phyloP scores from a whole-genome alignment of 805 yeast species.

The Wickerhamiella kurtzmanii region DNA sequence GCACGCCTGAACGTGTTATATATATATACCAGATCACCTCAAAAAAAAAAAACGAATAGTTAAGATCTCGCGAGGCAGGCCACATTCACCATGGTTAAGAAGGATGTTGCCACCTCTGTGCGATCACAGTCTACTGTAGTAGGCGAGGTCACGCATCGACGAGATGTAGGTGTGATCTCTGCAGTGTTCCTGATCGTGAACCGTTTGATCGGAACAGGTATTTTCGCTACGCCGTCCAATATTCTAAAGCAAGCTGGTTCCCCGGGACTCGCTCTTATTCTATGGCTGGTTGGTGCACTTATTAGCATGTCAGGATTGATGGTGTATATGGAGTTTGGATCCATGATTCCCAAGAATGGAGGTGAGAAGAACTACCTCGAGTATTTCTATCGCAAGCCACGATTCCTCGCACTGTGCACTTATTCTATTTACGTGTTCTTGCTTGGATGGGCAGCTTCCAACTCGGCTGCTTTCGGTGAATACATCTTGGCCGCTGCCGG shows the following conservation, averaged over 20 bases:
- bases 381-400: conserved; percentile 54
- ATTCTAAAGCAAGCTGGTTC: conserved; percentile 45
- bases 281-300: conserved; percentile 64
- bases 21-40: neutral
- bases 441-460: conserved; percentile 79
- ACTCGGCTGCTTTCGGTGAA: conserved; percentile 68
- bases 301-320: conserved; percentile 52
- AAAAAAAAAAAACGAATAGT: too few relatives aligned
- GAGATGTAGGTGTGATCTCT: conserved; percentile 34
- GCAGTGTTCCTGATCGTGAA: conserved; percentile 55
- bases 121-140: neutral
- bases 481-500: conserved; percentile 66
- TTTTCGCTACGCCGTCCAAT: conserved; percentile 55
- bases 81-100: neutral
- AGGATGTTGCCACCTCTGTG: neutral
- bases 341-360: conserved; percentile 63
- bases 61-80: too few relatives aligned
- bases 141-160: neutral
- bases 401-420: conserved; percentile 49
- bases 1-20: neutral
- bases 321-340: conserved; percentile 71
- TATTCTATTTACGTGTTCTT: conserved; percentile 60
- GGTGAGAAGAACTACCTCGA: conserved; percentile 78
- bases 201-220: conserved; percentile 66
- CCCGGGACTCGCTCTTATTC: conserved; percentile 54